These are phyloP conservation scores for Yamagishiella unicocca DNA, from an alignment of 139 green algal species.

Conservation along the genomic window DNA sequence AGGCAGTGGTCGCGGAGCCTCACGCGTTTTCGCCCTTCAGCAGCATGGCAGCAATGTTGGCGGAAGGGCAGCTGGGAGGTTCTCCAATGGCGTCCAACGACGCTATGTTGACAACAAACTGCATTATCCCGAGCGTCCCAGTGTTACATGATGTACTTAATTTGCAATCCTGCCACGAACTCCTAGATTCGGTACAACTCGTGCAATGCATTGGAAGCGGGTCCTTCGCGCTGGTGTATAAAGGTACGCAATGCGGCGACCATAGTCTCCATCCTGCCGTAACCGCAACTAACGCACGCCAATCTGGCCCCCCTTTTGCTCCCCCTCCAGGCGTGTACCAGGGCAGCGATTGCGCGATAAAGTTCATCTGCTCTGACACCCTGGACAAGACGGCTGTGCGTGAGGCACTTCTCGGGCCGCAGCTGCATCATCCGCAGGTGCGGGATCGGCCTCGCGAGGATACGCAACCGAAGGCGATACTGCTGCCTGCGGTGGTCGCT, in stretches of 20 bases:
- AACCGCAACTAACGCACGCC: neutral
- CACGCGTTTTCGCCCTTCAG: no score
- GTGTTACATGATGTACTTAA: neutral
- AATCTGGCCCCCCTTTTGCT: neutral
- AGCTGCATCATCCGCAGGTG: neutral
- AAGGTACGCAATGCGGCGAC: neutral
- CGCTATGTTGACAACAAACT: neutral
- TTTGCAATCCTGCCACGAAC: neutral
- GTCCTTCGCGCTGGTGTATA: neutral
- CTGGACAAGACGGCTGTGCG: neutral
- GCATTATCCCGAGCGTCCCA: neutral
- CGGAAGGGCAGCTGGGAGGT: no score
- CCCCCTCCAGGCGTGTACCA: conserved; percentile 8
- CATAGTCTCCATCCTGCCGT: neutral
- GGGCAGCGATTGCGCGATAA: neutral
- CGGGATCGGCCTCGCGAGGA: neutral
- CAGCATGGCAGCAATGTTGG: no score
- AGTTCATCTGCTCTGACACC: neutral
- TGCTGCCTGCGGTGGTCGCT: no score
- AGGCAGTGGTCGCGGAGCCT: no score
- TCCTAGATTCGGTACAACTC: neutral
- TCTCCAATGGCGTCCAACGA: neutral
- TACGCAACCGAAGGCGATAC: no score
- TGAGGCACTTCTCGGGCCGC: neutral
- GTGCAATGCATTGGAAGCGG: neutral